Base-by-base conservation (phyloP, 805 yeast species). In the Komagataella phaffii region DNA sequence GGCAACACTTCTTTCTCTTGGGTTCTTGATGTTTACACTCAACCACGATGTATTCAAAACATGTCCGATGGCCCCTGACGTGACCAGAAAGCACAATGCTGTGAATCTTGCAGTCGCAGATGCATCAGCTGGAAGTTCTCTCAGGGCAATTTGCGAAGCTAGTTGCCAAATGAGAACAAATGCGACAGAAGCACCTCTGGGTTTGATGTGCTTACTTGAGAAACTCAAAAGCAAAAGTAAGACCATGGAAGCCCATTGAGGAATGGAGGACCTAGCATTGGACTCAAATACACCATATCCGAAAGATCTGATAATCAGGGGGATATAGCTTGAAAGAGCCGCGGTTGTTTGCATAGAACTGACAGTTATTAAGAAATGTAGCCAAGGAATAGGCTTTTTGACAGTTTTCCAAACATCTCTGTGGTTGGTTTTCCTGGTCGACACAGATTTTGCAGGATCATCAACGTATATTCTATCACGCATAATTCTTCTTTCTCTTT, bases 371-470 rank as follows among this genome's bases (percentile, higher is more conserved):
- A 21, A 21, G 4, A 21, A 5, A 21, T 21, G 23, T 21, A 21
- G 23, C 23, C 23, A 21, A 21, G 23, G 23, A 23, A 24, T 44
- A 45, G 46, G 45, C 24, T 21, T 21, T 43, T n/a, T 43, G 44
- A 17, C 48, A 17, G 23, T 18, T 40, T 46, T 14, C 17, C 47
- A 19, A 8, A 49, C 23, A 18, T 17, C 21, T 8, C 48, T 17
- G 5, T 40, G 24, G 3, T 45, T 17, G 17, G 49, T 17, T 3
- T 52, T 49, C 50, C 24, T 19, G 49, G 8, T 40, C 48, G 44
- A 44, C 45, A 44, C 12, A 46, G 50, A 14, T 64, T 72, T 72
- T n/a, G 66, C 54, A 18, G 82, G 82, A 56, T 79, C 83, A 57
- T 79, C 81, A 6, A 21, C 23, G 3, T 21, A 21, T 3, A 21